These are phyloP conservation scores for Leishmania martiniquensis DNA, from an alignment of 208 protist species.

Conservation along the genomic window DNA sequence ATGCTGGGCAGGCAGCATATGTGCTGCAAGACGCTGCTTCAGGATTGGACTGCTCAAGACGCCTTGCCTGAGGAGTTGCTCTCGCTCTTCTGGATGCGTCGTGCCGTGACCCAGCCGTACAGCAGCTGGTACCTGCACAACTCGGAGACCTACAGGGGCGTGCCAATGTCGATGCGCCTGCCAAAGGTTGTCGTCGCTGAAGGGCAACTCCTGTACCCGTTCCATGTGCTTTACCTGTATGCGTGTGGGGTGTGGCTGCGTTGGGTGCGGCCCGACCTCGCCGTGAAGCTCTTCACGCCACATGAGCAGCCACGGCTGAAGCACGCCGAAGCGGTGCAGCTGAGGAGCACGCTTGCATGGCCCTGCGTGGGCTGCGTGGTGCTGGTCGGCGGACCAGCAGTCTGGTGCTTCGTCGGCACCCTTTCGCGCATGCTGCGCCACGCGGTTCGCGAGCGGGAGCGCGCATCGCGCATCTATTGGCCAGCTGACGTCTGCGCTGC, in stretches of 20 bases:
- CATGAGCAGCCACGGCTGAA: neutral
- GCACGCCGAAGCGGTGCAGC: neutral
- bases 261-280: slow-evolving; percentile 2
- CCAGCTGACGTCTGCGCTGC: neutral
- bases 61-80: slow-evolving; percentile 26
- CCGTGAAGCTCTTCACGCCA: neutral
- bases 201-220: slow-evolving; percentile 38
- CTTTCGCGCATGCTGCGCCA: slow-evolving; percentile 2
- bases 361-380: slow-evolving; percentile 8
- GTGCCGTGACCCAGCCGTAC: slow-evolving; percentile 21
- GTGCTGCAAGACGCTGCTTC: neutral
- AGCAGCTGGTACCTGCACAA: slow-evolving; percentile 39
- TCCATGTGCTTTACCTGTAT: slow-evolving; percentile 50
- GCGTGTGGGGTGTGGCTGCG: slow-evolving; percentile 20
- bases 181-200: slow-evolving; percentile 5
- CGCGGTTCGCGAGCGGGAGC: slow-evolving; percentile 16
- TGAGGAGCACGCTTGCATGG: neutral
- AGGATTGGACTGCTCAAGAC: neutral
- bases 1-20: neutral
- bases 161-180: slow-evolving; percentile 7
- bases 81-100: slow-evolving; percentile 44
- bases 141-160: slow-evolving; percentile 1
- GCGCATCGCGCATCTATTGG: neutral
- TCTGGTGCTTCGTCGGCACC: neutral
- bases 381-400: slow-evolving; percentile 15